Base-by-base conservation (phyloP, 495 filamentous ascomycete species). In the Penicillium coprophilum region DNA sequence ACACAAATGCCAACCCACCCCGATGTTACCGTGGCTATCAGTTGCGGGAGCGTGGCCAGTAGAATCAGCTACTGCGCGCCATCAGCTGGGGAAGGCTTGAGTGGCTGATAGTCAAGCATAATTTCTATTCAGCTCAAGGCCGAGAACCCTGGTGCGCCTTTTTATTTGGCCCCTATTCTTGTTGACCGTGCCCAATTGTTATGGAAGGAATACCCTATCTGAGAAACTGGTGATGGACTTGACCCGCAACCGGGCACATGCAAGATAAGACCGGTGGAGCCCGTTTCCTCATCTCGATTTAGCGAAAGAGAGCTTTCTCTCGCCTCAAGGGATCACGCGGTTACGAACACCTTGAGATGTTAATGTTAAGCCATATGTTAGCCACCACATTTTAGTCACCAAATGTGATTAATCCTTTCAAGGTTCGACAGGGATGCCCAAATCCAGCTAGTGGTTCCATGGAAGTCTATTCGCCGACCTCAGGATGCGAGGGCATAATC, bases 11-110 rank as follows among this genome's bases (percentile, higher is more conserved):
- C 64, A 54, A 62, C 38, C 52, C 36, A 21, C 19, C 58, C 48
- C 56, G 57, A 69, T 69, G 64, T 30, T 59, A 69, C 66, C 51
- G 54, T 69, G 66, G 58, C 60, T 60, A 44, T 54, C 56, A 15
- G 40, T 17, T 41, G n/a, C 24, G 28, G 11, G 34, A 27, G 19
- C 19, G n/a, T 50, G 61, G 61, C 66, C 66, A 69, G 56, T 69
- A 38, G 57, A 39, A 62, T 11, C 11, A 19, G n/a, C 43, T 10
- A 4, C 32, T 39, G 56, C 30, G 36, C 58, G 63, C 61, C 63
- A 64, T 64, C 53, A 47, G 13, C 43, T 48, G 30, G 36, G 13
- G 48, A 28, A 44, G 55, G 50, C 50, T 40, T 32, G 12, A 13
- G 55, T 59, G 59, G 56, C 56, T 49, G 21, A n/a, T 48, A 57